These are phyloP conservation scores for Aspergillus cristatus DNA, from an alignment of 495 filamentous ascomycete genomes.

Conservation along the genomic window DNA sequence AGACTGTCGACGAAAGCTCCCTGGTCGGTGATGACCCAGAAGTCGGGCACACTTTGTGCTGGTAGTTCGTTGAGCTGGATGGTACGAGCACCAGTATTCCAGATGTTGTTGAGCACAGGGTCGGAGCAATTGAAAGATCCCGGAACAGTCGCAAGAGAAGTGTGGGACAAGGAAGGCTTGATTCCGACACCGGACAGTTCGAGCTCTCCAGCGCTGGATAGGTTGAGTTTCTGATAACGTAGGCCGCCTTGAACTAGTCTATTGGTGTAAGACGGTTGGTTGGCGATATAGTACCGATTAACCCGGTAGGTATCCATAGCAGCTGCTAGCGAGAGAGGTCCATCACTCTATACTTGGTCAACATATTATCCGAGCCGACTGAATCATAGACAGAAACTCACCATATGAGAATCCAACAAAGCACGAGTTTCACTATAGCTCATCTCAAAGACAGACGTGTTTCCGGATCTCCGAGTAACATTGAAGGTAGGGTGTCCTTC, in stretches of 20 bases:
- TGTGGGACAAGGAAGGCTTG: constrained; percentile 4
- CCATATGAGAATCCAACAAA: constrained; percentile 12
- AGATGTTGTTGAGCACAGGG: constrained; percentile 8
- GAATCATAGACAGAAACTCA: constrained; percentile 4
- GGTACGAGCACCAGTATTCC: constrained; percentile 12
- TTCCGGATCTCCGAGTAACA: constrained; percentile 4
- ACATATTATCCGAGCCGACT: not conserved
- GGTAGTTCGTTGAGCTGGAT: constrained; percentile 12
- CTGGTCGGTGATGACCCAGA: constrained; percentile 11
- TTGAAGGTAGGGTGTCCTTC: constrained; percentile 13
- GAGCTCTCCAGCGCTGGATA: constrained; percentile 11
- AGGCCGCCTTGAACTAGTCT: constrained; percentile 13
- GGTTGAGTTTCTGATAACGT: constrained; percentile 16
- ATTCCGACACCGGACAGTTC: constrained; percentile 9
- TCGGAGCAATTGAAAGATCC: constrained; percentile 15
- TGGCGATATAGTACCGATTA: constrained; percentile 11
- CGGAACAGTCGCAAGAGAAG: constrained; percentile 4
- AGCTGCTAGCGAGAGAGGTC: constrained; percentile 10
- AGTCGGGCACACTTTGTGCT: constrained; percentile 7
- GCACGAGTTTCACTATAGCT: constrained; percentile 9
- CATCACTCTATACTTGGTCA: not conserved
- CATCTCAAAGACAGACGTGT: constrained; percentile 15
- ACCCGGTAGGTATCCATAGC: constrained; percentile 16
- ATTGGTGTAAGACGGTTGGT: constrained; percentile 4
- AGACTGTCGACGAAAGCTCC: constrained; percentile 12